These are phyloP conservation scores for Paracamarosporium sp. DNA, from an alignment of 2,329 filamentous ascomycete species.

Conservation along the genomic window DNA sequence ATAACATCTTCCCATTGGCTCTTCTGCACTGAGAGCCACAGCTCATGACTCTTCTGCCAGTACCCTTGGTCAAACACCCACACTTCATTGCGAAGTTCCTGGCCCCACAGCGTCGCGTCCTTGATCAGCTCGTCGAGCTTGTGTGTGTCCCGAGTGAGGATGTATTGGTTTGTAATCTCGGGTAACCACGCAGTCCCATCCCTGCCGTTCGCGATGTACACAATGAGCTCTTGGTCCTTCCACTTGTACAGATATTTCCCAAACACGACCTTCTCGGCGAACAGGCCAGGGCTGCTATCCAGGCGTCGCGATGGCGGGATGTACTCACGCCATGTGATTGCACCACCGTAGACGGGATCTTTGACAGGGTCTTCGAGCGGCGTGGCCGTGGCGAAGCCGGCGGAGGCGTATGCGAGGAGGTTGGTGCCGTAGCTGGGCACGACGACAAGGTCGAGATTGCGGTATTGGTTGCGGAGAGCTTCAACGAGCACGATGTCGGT, in stretches of 20 bases:
- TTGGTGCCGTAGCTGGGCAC: conserved; percentile 41
- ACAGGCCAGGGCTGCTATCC: conserved; percentile 41
- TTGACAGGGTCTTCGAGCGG: conserved; percentile 50
- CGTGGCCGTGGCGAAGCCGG: conserved; percentile 50
- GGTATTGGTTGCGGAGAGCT: conserved; percentile 54
- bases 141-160: conserved; percentile 46
- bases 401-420: conserved; percentile 51
- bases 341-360: conserved; percentile 40
- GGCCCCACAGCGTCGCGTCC: conserved; percentile 61
- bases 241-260: conserved; percentile 56
- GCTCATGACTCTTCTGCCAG: conserved; percentile 68
- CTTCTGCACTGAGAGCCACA: conserved; percentile 59
- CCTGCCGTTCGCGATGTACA: conserved; percentile 51
- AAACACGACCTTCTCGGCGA: conserved; percentile 49
- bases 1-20: conserved; percentile 71
- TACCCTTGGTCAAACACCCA: conserved; percentile 69
- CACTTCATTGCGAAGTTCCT: conserved; percentile 67
- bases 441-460: conserved; percentile 52
- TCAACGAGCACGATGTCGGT: conserved; percentile 53
- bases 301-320: conserved; percentile 48
- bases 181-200: conserved; percentile 47
- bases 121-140: conserved; percentile 60
- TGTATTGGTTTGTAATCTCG: conserved; percentile 48
- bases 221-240: conserved; percentile 51
- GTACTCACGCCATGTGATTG: conserved; percentile 47